Percentiles rank a stretch among this genome's conserved stretches.
Evolutionary conservation across 1,284 basidiomycete species (phyloP).

Genomic region (Fomitopsis betulina): DNA sequence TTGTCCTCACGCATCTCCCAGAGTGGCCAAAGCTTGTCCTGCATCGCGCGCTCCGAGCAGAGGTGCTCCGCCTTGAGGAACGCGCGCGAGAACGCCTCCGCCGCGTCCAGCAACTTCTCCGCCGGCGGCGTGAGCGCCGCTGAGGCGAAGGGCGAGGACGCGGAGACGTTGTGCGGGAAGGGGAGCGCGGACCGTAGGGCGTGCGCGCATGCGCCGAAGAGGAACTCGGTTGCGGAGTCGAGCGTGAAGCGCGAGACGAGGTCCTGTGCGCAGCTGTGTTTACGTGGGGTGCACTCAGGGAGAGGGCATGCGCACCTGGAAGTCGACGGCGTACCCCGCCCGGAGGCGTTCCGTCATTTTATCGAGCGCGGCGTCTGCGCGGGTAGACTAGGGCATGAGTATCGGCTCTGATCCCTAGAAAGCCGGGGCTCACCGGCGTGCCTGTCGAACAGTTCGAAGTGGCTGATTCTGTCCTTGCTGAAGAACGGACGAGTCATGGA

Average conservation of each 20-base stretch:
- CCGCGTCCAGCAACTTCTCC: constrained; percentile 1
- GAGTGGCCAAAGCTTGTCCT: constrained; percentile 25
- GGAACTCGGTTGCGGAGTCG: constrained; percentile 37
- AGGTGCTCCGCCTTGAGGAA: constrained; percentile 33
- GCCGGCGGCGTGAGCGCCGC: neutral
- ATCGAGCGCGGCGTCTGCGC: neutral
- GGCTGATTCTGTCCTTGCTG: constrained; percentile 6
- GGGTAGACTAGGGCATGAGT: neutral
- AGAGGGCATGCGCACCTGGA: constrained; percentile 14
- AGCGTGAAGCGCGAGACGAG: constrained; percentile 34
- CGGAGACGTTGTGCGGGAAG: constrained; percentile 20
- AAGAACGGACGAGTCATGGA: constrained; percentile 22
- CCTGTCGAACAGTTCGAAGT: constrained; percentile 9
- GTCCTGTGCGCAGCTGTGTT: constrained; percentile 19
- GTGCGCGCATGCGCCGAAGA: constrained; percentile 35
- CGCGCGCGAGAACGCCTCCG: constrained; percentile 34
- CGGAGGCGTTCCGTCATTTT: constrained; percentile 5
- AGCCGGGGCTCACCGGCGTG: neutral
- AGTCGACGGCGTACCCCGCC: constrained; percentile 10
- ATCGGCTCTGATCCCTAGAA: no score
- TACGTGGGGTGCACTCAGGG: neutral
- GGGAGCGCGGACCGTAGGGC: constrained; percentile 28
- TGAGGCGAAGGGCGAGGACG: neutral
- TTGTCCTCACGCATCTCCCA: constrained; percentile 10
- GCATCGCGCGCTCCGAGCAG: constrained; percentile 26